Evolutionary conservation across 208 protist species (phyloP), one percentile per base, ranked within the genome.

Genomic region (Crithidia expoeki): DNA sequence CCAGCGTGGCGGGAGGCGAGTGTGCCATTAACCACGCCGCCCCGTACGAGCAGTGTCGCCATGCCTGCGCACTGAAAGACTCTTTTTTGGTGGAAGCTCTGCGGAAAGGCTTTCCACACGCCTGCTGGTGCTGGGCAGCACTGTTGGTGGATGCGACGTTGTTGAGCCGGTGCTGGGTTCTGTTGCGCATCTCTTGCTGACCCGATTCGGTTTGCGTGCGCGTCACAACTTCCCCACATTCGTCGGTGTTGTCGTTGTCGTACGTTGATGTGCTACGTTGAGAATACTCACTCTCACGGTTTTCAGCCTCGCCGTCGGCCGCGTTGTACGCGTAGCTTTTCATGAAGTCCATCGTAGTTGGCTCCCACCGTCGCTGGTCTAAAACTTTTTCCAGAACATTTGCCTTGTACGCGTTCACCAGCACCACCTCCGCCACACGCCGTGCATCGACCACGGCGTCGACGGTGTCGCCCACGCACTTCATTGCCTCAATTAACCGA

Each of bases 391-490:
- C 80, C 23, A 94, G 68, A 30, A 88, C 73, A 51, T 73, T 82
- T 7, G 85, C 86, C 76, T 94, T 94, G 80, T 94, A 87, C 6
- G 81, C 89, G 62, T 94, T 91, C 42, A 74, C 36, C 71, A 88
- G 55, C 33, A 94, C 71, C 57, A 92, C 72, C 51, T 92, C 89
- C 40, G 65, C 50, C 21, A 94, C 77, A 12, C 80, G 81, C 7
- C 51, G 76, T 1, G 55, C 67, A 53, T 94, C 89, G 1, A 76
- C n/a, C 16, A 82, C 30, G 12, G 68, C 61, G 42, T 78, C 68
- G 17, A 90, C 56, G 9, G 74, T 53, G 42, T 79, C 72, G 23
- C 76, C 42, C 2, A 79, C 66, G n/a, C 72, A 63, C 19, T 57
- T 53, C 78, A 85, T 83, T 14, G 79, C 79, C 34, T 82, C 80